Evolutionary conservation across 2,329 filamentous ascomycete genomes (phyloP), one percentile per base, ranked within the genome.

Genomic region (Akanthomyces uredinophilus): DNA sequence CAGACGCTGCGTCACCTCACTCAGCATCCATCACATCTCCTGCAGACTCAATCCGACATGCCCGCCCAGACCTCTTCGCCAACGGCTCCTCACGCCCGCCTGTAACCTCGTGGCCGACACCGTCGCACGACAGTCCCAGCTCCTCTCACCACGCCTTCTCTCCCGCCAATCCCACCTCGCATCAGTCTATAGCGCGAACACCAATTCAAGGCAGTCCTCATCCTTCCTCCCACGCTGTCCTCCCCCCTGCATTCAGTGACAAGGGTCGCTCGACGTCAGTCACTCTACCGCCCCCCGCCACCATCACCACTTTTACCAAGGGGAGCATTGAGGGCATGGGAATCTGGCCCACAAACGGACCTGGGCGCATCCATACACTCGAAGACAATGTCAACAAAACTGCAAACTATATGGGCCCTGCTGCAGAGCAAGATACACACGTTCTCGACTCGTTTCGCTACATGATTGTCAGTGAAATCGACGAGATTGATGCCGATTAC

Each of bases 361-460:
- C 62, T 4, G 58, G 53, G 35, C 64, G 66, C 22, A 65, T 70
- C 3, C 69, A 75, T 22, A 76, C 76, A 0, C 71, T 80, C 8
- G 78, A 81, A 63, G 78, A 80, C 63, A 74, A 74, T 16, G 67
- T 70, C 20, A 72, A 74, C 59, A 67, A 72, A 20, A 80, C 78
- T 1, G 76, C 79, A 14, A 78, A 81, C 66, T 77, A 72, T 14
- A 75, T 81, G 70, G 79, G 78, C 0, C 70, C 76, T 16, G 72
- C 77, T 2, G 75, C 73, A 11, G 79, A 81, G 67, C 79, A 81
- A 64, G 79, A 81, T 60, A 74, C 77, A 1, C 74, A 79, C 64
- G 72, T 81, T 10, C 71, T 81, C 5, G 75, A 77, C 43, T 78
- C 78, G 13, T 81, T 81, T 60, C 71, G 78, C 20, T 80, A 79